A percentile compares a stretch with the other conserved stretches of the same genome.
These are phyloP conservation scores for Mucor racemosus DNA, from an alignment of 371 early-diverging fungal genomes.

Conservation along the genomic window DNA sequence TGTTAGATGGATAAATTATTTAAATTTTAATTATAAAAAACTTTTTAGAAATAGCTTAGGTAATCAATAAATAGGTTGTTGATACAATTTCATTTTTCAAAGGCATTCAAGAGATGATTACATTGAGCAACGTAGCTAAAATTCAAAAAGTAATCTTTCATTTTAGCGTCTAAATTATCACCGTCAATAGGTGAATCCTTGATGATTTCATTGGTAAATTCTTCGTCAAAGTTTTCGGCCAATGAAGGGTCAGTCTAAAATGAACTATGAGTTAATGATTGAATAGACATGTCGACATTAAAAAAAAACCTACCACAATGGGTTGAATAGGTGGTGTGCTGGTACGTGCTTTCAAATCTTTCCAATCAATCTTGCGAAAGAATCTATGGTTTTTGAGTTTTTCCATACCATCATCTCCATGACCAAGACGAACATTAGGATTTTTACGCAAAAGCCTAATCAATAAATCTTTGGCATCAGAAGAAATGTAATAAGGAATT, in stretches of 20 bases:
- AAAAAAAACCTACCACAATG: constrained; percentile 54
- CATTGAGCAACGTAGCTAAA: constrained; percentile 53
- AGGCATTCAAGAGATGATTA: constrained; percentile 14
- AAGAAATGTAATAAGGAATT: constrained; percentile 73
- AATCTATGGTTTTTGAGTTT: constrained; percentile 87
- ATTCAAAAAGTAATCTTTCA: constrained; percentile 48
- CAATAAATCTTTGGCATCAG: constrained; percentile 69
- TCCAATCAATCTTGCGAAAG: constrained; percentile 89
- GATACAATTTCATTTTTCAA: too few species aligned
- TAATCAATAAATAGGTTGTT: not conserved
- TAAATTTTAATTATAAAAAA: too few species aligned
- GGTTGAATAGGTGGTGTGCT: constrained; percentile 80
- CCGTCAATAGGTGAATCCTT: constrained; percentile 45
- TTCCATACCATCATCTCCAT: constrained; percentile 72
- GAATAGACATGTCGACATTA: not conserved
- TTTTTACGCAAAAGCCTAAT: constrained; percentile 73
- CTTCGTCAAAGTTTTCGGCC: constrained; percentile 57
- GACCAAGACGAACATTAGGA: constrained; percentile 67
- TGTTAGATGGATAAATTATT: too few species aligned
- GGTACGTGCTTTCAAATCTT: constrained; percentile 62
- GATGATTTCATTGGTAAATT: constrained; percentile 47
- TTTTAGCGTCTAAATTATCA: constrained; percentile 30
- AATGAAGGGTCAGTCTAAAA: constrained; percentile 48
- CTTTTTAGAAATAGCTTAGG: too few species aligned
- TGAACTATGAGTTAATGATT: too few species aligned